Percentiles rank a stretch among this genome's conserved stretches.
phyloP scores from a whole-genome alignment of 106 monocot genomes.

The Dioscorea alata region DNA sequence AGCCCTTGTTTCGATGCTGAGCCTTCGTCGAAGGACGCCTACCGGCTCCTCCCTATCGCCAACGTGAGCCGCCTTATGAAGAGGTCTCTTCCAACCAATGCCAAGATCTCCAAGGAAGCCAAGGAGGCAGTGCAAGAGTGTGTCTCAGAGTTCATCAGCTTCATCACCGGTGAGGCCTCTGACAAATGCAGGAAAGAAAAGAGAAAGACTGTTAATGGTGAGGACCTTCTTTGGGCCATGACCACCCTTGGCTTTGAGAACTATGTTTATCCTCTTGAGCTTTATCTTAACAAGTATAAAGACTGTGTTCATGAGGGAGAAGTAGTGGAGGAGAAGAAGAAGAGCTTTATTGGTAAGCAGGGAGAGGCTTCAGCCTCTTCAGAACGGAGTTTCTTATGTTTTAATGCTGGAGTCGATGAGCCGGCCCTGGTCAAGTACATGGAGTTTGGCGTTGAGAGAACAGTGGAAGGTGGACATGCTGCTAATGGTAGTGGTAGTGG shows the following conservation, averaged over 20 bases:
- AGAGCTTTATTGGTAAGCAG: too few species aligned
- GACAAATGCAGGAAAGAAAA: conserved; percentile 65
- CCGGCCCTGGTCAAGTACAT: too few species aligned
- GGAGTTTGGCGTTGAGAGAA: too few species aligned
- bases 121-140: conserved; percentile 72
- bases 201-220: conserved; percentile 59
- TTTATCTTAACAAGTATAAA: conserved; percentile 6
- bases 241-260: conserved; percentile 35
- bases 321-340: too few species aligned
- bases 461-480: too few species aligned
- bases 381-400: too few species aligned
- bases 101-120: conserved; percentile 67
- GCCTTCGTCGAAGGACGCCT: neutral
- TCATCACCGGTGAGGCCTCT: conserved; percentile 61
- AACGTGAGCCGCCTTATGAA: conserved; percentile 42
- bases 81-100: conserved; percentile 50
- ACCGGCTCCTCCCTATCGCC: conserved; percentile 34
- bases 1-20: too few species aligned
- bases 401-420: too few species aligned
- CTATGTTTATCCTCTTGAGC: conserved; percentile 24
- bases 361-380: too few species aligned
- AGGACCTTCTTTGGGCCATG: conserved; percentile 67
- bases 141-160: conserved; percentile 67
- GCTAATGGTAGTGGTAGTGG: too few species aligned
- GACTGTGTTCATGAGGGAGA: too few species aligned